These are phyloP conservation scores for Rutstroemia sp. DNA, from an alignment of 2,329 filamentous ascomycete species.

Conservation along the genomic window DNA sequence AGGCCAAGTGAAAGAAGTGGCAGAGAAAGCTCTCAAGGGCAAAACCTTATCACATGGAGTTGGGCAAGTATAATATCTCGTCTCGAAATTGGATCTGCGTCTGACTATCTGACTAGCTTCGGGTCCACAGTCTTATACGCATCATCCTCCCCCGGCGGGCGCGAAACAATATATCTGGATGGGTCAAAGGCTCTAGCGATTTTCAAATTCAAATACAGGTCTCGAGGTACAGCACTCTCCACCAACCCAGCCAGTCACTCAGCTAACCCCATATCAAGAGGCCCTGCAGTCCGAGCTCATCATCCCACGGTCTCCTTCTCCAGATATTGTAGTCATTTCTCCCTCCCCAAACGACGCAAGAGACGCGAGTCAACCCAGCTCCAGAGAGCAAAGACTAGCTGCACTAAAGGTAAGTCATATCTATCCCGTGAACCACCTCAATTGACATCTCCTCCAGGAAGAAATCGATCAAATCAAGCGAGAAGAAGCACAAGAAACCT, in stretches of 20 bases:
- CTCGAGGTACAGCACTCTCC: neutral
- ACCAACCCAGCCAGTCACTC: too few species aligned
- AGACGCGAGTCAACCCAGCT: neutral
- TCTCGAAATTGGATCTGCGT: neutral
- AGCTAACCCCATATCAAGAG: constrained; percentile 6
- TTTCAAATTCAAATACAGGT: constrained; percentile 8
- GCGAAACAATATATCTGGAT: neutral
- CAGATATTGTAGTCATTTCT: neutral
- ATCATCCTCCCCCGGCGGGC: too few species aligned
- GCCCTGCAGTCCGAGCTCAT: constrained; percentile 16
- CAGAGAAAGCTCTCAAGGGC: constrained; percentile 11
- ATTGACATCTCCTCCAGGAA: constrained; percentile 7
- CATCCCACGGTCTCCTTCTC: constrained; percentile 19
- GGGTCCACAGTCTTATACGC: neutral
- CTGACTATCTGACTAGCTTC: too few species aligned
- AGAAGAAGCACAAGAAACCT: neutral
- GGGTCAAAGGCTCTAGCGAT: neutral
- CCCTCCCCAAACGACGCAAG: neutral
- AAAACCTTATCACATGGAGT: constrained; percentile 3
- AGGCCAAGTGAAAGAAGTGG: neutral
- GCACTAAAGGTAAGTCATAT: constrained; percentile 14
- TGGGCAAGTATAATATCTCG: constrained; percentile 9
- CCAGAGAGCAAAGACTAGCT: constrained; percentile 12
- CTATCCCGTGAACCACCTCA: neutral
- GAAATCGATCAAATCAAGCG: constrained; percentile 12